A percentile compares a stretch with the other conserved stretches of the same genome.
Evolutionary conservation across 345 rosid genomes (phyloP).

Genomic region (Carallia pectinifolia): DNA sequence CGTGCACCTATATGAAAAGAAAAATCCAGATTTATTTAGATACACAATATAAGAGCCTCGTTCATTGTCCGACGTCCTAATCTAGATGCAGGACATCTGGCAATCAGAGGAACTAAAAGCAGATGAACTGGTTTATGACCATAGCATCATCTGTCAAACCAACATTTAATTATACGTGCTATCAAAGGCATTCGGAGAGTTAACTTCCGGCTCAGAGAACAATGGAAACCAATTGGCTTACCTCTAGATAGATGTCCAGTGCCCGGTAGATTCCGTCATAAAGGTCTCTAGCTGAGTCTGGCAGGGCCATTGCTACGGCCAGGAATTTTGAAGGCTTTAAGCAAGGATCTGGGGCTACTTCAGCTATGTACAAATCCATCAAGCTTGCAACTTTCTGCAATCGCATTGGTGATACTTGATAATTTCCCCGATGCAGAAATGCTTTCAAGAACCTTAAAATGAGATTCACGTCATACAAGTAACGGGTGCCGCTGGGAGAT

Average conservation of each 20-base stretch:
- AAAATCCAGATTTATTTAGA: background rate
- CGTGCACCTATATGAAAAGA: constrained; percentile 53
- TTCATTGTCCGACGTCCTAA: too few relatives aligned
- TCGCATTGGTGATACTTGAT: constrained; percentile 24
- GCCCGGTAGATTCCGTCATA: constrained; percentile 68
- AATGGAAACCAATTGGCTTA: constrained; percentile 25
- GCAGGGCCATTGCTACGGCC: constrained; percentile 59
- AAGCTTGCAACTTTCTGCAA: constrained; percentile 62
- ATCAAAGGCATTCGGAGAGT: background rate
- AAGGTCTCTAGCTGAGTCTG: constrained; percentile 67
- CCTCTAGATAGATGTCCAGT: constrained; percentile 81
- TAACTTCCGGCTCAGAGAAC: background rate
- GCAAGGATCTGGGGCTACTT: constrained; percentile 94
- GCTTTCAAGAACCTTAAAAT: constrained; percentile 67
- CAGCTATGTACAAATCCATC: constrained; percentile 76
- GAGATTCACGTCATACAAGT: constrained; percentile 70
- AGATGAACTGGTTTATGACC: background rate
- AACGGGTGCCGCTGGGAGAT: constrained; percentile 53
- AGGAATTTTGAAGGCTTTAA: constrained; percentile 71
- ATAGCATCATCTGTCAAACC: background rate
- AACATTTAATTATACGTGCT: background rate
- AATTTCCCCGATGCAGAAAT: constrained; percentile 42
- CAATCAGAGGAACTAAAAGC: background rate
- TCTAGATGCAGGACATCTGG: too few relatives aligned
- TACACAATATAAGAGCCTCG: too few relatives aligned